Evolutionary conservation across 768 basidiomycete genomes (phyloP).

Genomic region (Postia placenta): DNA sequence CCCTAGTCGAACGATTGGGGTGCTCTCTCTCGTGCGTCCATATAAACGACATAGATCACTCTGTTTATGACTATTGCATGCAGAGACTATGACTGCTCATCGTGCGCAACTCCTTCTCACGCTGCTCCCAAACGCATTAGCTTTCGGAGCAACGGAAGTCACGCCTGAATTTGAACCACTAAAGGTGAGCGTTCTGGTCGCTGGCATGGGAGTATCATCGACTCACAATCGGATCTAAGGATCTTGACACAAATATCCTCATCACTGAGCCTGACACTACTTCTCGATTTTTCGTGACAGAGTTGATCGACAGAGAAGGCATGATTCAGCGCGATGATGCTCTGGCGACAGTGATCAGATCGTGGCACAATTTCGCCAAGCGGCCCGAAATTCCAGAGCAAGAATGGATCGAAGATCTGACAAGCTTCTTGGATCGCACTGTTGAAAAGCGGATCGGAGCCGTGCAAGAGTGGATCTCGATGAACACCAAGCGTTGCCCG

Average conservation of each 20-base stretch:
- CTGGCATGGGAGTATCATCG: neutral
- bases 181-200: constrained; percentile 31
- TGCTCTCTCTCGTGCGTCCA: constrained; percentile 48
- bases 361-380: constrained; percentile 26
- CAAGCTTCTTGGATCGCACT: constrained; percentile 31
- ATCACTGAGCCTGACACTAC: constrained; percentile 34
- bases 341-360: constrained; percentile 18
- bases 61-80: neutral
- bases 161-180: constrained; percentile 43
- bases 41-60: too few relatives aligned
- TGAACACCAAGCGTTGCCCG: constrained; percentile 44
- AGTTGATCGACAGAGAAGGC: constrained; percentile 10
- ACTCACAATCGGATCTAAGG: constrained; percentile 26
- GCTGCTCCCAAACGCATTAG: constrained; percentile 42
- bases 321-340: constrained; percentile 17
- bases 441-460: constrained; percentile 39
- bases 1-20: constrained; percentile 59
- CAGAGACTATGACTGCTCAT: constrained; percentile 45
- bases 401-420: constrained; percentile 36
- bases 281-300: constrained; percentile 28
- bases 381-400: constrained; percentile 33
- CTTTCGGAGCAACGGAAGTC: constrained; percentile 39
- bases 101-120: constrained; percentile 32
- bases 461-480: constrained; percentile 45
- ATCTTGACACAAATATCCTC: constrained; percentile 42